Conservation (phyloP, 306 rosid genomes). For the Acacia crassicarpa region DNA sequence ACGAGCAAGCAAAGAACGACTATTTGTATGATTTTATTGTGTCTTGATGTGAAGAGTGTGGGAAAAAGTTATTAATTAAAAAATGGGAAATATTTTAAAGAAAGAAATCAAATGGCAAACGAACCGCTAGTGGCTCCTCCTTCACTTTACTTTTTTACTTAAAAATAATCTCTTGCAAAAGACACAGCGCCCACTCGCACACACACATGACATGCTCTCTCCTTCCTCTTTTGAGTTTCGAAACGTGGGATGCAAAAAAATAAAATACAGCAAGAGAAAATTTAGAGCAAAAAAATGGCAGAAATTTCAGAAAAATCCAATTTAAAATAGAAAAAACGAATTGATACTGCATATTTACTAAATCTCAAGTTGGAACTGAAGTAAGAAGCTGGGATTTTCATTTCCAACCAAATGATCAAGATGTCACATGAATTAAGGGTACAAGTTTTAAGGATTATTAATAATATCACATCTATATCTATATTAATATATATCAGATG, state of each 20-base stretch:
- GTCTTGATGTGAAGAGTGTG: slow-evolving; percentile 25
- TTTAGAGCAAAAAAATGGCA: background rate
- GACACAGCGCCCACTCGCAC: background rate
- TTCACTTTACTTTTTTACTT: background rate
- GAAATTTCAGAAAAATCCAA: too few relatives aligned
- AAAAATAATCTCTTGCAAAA: background rate
- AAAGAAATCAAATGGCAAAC: background rate
- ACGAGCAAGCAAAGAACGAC: slow-evolving; percentile 7
- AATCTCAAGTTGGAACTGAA: too few relatives aligned
- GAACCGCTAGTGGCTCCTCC: background rate
- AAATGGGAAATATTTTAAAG: background rate
- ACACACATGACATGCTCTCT: background rate
- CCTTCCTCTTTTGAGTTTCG: background rate
- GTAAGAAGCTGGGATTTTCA: too few relatives aligned
- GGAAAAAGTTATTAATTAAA: slow-evolving; percentile 18
- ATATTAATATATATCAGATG: too few relatives aligned
- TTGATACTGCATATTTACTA: too few relatives aligned
- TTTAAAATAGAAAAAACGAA: too few relatives aligned
- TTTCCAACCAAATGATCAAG: too few relatives aligned
- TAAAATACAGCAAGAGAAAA: background rate
- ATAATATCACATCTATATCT: too few relatives aligned
- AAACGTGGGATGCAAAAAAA: background rate
- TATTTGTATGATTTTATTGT: slow-evolving; percentile 32
- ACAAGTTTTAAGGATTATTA: too few relatives aligned
- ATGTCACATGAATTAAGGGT: too few relatives aligned